A percentile compares a stretch with the other conserved stretches of the same genome.
Conservation (phyloP, 2,329 filamentous ascomycete genomes). For the Neonectria neomacrospora region DNA sequence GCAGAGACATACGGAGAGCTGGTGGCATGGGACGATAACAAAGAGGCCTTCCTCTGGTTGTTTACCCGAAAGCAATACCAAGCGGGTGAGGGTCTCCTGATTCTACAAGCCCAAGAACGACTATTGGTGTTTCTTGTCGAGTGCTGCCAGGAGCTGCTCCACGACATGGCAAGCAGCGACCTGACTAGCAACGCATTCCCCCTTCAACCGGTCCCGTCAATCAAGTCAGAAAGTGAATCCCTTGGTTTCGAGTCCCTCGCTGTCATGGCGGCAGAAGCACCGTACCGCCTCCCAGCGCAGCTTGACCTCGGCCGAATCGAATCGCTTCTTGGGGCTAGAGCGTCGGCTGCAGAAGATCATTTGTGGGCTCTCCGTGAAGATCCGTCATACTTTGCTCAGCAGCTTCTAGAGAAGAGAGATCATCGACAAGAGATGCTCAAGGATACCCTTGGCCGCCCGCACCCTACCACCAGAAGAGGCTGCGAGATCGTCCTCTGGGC, state of each 20-base stretch:
- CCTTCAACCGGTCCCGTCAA: constrained; percentile 52
- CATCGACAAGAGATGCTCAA: constrained; percentile 58
- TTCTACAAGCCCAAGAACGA: constrained; percentile 63
- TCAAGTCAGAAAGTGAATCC: constrained; percentile 44
- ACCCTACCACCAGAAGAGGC: constrained; percentile 35
- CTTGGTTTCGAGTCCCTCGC: constrained; percentile 53
- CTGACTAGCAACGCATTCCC: constrained; percentile 42
- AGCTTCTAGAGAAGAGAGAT: constrained; percentile 55
- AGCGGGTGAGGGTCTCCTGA: constrained; percentile 59
- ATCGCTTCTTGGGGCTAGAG: constrained; percentile 55
- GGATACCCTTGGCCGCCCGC: constrained; percentile 50
- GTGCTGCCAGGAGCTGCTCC: constrained; percentile 60
- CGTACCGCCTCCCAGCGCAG: constrained; percentile 61
- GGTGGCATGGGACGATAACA: constrained; percentile 47
- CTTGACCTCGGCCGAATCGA: constrained; percentile 59
- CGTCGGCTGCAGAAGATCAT: constrained; percentile 61
- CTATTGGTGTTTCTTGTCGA: constrained; percentile 60
- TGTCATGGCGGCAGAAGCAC: constrained; percentile 58
- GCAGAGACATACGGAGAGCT: constrained; percentile 52
- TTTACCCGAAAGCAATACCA: constrained; percentile 49
- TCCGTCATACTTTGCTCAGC: constrained; percentile 64
- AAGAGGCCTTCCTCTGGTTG: constrained; percentile 53
- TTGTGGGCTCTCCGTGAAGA: constrained; percentile 68
- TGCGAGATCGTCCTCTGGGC: constrained; percentile 51
- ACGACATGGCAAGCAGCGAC: too few relatives aligned